Evolutionary conservation across 805 yeast species (phyloP).

Genomic region (Candida wancherniae): DNA sequence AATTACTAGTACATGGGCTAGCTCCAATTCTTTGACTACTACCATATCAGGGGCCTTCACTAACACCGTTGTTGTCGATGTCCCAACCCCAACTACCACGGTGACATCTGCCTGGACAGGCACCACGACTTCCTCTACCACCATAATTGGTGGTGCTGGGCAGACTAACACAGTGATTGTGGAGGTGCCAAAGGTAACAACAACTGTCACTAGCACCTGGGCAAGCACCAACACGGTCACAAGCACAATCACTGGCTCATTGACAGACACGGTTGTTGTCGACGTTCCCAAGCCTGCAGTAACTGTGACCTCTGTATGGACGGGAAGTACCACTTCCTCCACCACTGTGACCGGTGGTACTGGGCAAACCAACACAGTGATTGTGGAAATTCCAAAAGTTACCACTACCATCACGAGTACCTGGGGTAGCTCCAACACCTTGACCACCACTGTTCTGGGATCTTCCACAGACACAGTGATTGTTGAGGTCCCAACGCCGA

Average conservation of each 20-base stretch:
- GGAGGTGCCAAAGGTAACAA: conserved; percentile 16
- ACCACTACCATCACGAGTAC: conserved; percentile 3
- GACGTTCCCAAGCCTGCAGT: conserved; percentile 5
- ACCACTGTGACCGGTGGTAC: conserved; percentile 7
- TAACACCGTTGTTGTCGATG: conserved; percentile 9
- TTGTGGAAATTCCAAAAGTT: neutral
- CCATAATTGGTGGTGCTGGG: conserved; percentile 7
- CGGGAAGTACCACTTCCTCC: conserved; percentile 2
- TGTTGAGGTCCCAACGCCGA: conserved; percentile 15
- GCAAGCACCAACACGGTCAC: conserved; percentile 7
- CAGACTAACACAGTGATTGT: conserved; percentile 14
- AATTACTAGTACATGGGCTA: neutral
- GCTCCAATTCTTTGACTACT: conserved; percentile 1
- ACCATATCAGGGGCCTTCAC: conserved; percentile 2
- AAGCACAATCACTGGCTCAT: conserved; percentile 13
- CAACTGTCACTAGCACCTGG: conserved; percentile 15
- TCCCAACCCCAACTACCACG: conserved; percentile 8
- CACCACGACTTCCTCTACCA: conserved; percentile 3
- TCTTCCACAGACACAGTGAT: conserved; percentile 10
- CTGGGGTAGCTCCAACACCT: conserved; percentile 3
- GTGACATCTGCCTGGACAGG: conserved; percentile 10
- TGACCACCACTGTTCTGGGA: conserved; percentile 1
- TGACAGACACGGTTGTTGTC: conserved; percentile 18
- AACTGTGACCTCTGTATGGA: conserved; percentile 7
- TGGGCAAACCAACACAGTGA: neutral